Conservation (phyloP, 192 early-diverging fungal species). For the Dissophora ornata region DNA sequence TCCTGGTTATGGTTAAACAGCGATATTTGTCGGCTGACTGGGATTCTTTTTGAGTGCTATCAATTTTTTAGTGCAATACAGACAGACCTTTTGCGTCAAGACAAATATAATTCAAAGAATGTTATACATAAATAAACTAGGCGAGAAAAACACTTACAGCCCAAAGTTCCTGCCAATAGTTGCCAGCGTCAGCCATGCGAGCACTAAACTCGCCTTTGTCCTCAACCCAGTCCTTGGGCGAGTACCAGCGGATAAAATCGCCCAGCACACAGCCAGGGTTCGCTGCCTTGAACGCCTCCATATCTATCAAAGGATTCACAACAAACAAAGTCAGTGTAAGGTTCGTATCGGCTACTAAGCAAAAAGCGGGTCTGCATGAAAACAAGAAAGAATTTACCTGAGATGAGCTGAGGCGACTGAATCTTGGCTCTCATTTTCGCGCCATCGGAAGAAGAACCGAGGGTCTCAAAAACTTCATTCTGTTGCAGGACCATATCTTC, state of each 20-base stretch:
- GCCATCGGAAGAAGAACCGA: conserved; percentile 79
- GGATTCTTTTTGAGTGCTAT: conserved; percentile 60
- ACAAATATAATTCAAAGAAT: not conserved
- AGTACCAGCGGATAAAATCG: conserved; percentile 96
- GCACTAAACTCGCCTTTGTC: conserved; percentile 73
- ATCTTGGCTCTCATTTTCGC: conserved; percentile 78
- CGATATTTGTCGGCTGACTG: conserved; percentile 76
- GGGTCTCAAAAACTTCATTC: conserved; percentile 78
- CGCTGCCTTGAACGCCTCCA: conserved; percentile 95
- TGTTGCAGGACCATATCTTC: conserved; percentile 90
- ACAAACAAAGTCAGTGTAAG: too few species aligned
- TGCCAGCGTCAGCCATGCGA: conserved; percentile 84
- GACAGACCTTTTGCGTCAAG: not conserved
- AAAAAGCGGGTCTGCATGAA: too few species aligned
- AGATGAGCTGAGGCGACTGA: conserved; percentile 79
- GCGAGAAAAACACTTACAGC: conserved; percentile 51
- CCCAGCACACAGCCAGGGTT: conserved; percentile 82
- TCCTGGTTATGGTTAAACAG: conserved; percentile 83
- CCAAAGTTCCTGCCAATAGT: conserved; percentile 93
- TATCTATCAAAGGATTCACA: conserved; percentile 61
- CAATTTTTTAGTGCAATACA: too few species aligned
- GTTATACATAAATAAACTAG: not conserved
- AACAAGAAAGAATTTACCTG: conserved; percentile 68
- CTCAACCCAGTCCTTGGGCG: conserved; percentile 91
- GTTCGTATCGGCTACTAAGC: too few species aligned